These are phyloP conservation scores for Malbranchea cinnamomea DNA, from an alignment of 2,329 filamentous ascomycete species.

Conservation along the genomic window DNA sequence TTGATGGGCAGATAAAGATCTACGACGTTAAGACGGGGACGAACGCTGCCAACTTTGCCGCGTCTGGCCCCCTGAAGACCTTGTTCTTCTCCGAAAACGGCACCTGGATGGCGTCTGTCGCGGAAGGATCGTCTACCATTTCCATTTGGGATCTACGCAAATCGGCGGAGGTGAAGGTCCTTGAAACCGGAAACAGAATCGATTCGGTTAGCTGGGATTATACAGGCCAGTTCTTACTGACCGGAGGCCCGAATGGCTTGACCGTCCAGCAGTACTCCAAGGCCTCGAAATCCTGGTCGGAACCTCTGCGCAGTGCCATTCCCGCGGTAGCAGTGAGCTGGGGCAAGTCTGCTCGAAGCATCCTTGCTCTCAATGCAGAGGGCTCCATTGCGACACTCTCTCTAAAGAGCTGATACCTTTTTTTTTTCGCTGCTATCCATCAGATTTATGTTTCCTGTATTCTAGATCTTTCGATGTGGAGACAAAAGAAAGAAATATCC, in stretches of 20 bases:
- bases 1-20: slow-evolving; percentile 67
- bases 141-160: slow-evolving; percentile 89
- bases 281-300: slow-evolving; percentile 73
- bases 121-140: slow-evolving; percentile 61
- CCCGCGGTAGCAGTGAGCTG: slow-evolving; percentile 60
- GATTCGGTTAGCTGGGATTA: slow-evolving; percentile 79
- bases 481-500: too few relatives aligned
- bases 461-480: too few relatives aligned
- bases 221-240: slow-evolving; percentile 81
- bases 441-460: too few relatives aligned
- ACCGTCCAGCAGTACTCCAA: slow-evolving; percentile 86
- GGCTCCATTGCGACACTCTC: slow-evolving; percentile 61
- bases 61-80: slow-evolving; percentile 51
- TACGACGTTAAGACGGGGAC: slow-evolving; percentile 73
- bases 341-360: slow-evolving; percentile 58
- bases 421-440: too few relatives aligned
- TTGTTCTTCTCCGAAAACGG: slow-evolving; percentile 91
- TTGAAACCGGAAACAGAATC: slow-evolving; percentile 70
- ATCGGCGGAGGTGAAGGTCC: slow-evolving; percentile 62
- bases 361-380: slow-evolving; percentile 60
- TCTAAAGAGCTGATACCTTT: slow-evolving; percentile 32
- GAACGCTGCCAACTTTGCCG: slow-evolving; percentile 57
- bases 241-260: slow-evolving; percentile 62
- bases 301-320: slow-evolving; percentile 63
- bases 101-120: slow-evolving; percentile 79